A percentile compares a stretch with the other conserved stretches of the same genome.
These are phyloP conservation scores for Leccinum variabile DNA, from an alignment of 1,284 basidiomycete species.

Conservation along the genomic window DNA sequence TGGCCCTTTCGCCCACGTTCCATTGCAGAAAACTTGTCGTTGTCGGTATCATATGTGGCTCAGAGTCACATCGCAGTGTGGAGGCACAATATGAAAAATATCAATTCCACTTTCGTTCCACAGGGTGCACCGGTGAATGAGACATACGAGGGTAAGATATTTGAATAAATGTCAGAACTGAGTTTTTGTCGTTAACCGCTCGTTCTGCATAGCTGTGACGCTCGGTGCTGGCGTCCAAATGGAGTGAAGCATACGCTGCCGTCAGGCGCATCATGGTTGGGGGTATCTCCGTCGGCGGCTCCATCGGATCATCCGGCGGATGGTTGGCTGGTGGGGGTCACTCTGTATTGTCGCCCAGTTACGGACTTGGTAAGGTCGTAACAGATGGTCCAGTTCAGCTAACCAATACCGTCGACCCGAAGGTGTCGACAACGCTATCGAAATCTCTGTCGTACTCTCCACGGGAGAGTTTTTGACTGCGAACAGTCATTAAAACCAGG, in stretches of 20 bases:
- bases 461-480: conserved; percentile 16
- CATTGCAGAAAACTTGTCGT: no score
- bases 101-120: conserved; percentile 34
- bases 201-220: conserved; percentile 33
- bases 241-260: conserved; percentile 38
- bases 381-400: background rate
- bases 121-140: conserved; percentile 27
- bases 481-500: conserved; percentile 19
- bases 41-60: no score
- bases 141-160: conserved; percentile 14
- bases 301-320: conserved; percentile 42
- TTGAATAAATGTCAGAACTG: background rate
- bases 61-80: no score
- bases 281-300: conserved; percentile 31
- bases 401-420: background rate
- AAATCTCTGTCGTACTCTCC: conserved; percentile 19
- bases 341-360: conserved; percentile 38
- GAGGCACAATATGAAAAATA: conserved; percentile 33
- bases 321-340: conserved; percentile 48
- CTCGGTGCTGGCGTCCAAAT: conserved; percentile 39
- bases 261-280: conserved; percentile 40
- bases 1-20: no score
- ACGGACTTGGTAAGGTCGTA: conserved; percentile 43
- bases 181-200: background rate
- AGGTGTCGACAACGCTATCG: conserved; percentile 46